phyloP scores from a whole-genome alignment of 805 yeast species.

The Peterozyma toletana region DNA sequence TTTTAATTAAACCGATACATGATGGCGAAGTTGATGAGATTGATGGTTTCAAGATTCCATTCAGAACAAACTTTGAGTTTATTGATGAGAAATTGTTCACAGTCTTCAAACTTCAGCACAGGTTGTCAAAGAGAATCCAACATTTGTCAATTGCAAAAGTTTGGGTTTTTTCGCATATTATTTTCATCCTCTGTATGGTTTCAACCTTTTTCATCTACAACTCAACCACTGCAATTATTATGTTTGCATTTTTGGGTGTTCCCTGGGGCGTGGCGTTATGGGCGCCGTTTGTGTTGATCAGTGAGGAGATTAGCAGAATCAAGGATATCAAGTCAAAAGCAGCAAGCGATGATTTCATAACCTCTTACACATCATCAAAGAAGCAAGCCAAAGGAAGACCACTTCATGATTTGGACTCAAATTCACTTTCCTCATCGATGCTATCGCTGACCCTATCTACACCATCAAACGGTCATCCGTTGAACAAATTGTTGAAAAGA shows the following conservation, averaged over 20 bases:
- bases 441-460: background rate
- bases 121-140: constrained; percentile 7
- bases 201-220: constrained; percentile 36
- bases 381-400: background rate
- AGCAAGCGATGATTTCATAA: constrained; percentile 11
- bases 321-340: constrained; percentile 34
- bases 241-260: constrained; percentile 48
- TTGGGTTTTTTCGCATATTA: constrained; percentile 44
- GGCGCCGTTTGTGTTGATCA: constrained; percentile 59
- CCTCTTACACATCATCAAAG: background rate
- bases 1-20: constrained; percentile 26
- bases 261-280: constrained; percentile 63
- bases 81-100: constrained; percentile 4
- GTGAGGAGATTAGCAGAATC: constrained; percentile 48
- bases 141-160: constrained; percentile 26
- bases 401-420: background rate
- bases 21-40: background rate
- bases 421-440: background rate
- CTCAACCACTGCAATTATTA: constrained; percentile 33
- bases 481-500: constrained; percentile 9
- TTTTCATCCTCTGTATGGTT: constrained; percentile 41
- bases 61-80: background rate
- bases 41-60: background rate
- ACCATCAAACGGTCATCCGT: background rate
- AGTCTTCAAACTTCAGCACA: background rate